phyloP scores from a whole-genome alignment of 2,329 filamentous ascomycete species.

The Orbilia brochopaga region DNA sequence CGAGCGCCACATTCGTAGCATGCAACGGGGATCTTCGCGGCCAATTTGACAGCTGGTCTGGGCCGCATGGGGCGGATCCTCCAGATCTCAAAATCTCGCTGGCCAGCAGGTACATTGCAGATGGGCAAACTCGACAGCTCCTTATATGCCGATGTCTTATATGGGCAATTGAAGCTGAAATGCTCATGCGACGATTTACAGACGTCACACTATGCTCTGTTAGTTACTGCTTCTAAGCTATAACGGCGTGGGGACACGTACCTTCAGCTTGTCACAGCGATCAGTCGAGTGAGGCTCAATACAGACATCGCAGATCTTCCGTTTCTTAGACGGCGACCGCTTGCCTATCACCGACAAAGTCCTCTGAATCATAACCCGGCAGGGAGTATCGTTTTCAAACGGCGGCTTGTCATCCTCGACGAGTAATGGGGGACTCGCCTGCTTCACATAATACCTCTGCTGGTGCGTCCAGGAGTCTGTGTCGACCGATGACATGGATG shows the following conservation, averaged over 20 bases:
- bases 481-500: conserved; percentile 27
- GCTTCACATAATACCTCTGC: conserved; percentile 38
- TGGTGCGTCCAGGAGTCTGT: conserved; percentile 33
- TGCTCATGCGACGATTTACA: conserved; percentile 38
- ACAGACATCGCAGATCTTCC: conserved; percentile 48
- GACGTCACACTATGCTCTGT: conserved; percentile 32
- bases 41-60: conserved; percentile 11
- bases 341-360: conserved; percentile 14
- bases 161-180: conserved; percentile 49
- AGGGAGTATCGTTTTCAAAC: conserved; percentile 23
- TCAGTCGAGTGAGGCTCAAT: conserved; percentile 40
- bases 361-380: conserved; percentile 7
- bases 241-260: not conserved
- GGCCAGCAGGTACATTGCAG: conserved; percentile 42
- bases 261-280: conserved; percentile 46
- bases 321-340: conserved; percentile 36
- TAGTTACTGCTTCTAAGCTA: not conserved
- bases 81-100: conserved; percentile 46
- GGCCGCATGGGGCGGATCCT: conserved; percentile 27
- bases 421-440: conserved; percentile 27
- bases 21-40: conserved; percentile 35
- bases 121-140: conserved; percentile 40
- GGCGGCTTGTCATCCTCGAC: conserved; percentile 22
- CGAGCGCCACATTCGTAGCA: conserved; percentile 45
- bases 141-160: conserved; percentile 39